phyloP scores from a whole-genome alignment of 805 yeast genomes.

The Zygosaccharomyces siamensis region DNA sequence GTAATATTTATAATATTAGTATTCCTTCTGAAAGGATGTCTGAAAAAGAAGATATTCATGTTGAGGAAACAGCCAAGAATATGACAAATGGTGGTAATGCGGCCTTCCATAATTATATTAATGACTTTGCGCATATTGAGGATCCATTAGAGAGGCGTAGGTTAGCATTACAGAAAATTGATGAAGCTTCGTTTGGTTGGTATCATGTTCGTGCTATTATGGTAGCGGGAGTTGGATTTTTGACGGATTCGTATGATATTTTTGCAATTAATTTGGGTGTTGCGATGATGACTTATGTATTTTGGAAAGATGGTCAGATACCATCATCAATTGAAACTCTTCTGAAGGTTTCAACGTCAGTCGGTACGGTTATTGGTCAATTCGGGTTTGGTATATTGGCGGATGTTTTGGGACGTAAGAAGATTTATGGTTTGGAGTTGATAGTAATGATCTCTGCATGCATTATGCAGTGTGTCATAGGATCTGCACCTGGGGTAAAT shows the following conservation, averaged over 20 bases:
- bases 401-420: constrained; percentile 80
- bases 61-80: constrained; percentile 27
- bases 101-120: constrained; percentile 78
- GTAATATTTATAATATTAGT: neutral
- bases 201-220: constrained; percentile 74
- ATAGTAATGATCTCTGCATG: constrained; percentile 80
- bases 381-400: constrained; percentile 77
- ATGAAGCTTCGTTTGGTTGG: constrained; percentile 76
- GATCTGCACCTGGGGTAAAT: constrained; percentile 63
- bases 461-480: constrained; percentile 68
- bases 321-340: constrained; percentile 73
- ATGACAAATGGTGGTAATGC: constrained; percentile 70
- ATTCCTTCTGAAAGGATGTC: neutral
- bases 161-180: constrained; percentile 78
- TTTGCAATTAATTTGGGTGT: constrained; percentile 83
- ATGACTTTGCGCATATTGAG: constrained; percentile 73
- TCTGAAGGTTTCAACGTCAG: constrained; percentile 84
- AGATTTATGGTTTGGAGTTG: constrained; percentile 80
- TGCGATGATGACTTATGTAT: constrained; percentile 72
- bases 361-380: constrained; percentile 92
- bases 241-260: constrained; percentile 90
- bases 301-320: constrained; percentile 51
- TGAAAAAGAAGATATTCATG: neutral
- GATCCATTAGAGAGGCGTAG: constrained; percentile 87
- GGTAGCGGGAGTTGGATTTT: constrained; percentile 91